Conservation (phyloP, 2,329 filamentous ascomycete genomes). For the Penicillium griseofulvum region DNA sequence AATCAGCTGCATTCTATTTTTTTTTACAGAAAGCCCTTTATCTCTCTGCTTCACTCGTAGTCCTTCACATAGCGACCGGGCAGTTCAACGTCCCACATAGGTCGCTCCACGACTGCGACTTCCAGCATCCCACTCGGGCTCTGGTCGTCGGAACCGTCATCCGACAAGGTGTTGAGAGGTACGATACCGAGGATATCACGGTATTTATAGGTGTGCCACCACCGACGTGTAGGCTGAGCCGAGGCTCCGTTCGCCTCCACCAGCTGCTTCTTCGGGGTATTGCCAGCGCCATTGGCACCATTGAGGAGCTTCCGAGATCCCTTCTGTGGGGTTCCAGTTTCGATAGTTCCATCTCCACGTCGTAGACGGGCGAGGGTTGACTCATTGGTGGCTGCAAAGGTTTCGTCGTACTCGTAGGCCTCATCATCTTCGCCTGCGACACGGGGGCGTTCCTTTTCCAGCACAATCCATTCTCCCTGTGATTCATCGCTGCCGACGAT, state of each 20-base stretch:
- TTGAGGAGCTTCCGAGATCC: slow-evolving; percentile 11
- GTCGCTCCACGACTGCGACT: slow-evolving; percentile 84
- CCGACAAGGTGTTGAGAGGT: slow-evolving; percentile 48
- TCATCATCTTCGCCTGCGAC: slow-evolving; percentile 32
- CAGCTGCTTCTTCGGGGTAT: slow-evolving; percentile 27
- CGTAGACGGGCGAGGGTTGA: slow-evolving; percentile 33
- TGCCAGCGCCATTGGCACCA: slow-evolving; percentile 18
- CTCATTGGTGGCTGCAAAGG: slow-evolving; percentile 31
- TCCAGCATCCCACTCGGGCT: slow-evolving; percentile 50
- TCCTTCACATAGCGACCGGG: slow-evolving; percentile 67
- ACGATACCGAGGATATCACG: slow-evolving; percentile 81
- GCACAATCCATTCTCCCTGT: slow-evolving; percentile 34
- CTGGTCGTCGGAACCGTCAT: slow-evolving; percentile 32
- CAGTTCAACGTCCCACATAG: slow-evolving; percentile 76
- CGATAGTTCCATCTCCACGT: slow-evolving; percentile 22
- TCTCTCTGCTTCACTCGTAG: slow-evolving; percentile 39
- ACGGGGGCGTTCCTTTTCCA: slow-evolving; percentile 30
- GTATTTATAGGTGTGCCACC: slow-evolving; percentile 90
- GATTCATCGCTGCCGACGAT: slow-evolving; percentile 42
- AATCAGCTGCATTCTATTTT: slow-evolving; percentile 9
- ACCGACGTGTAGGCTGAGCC: slow-evolving; percentile 31
- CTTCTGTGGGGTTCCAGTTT: slow-evolving; percentile 24
- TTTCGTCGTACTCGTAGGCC: slow-evolving; percentile 34
- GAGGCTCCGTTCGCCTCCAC: slow-evolving; percentile 25
- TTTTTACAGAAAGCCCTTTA: slow-evolving; percentile 1